Percentiles rank a stretch among this genome's conserved stretches.
These are phyloP conservation scores for Rhizopus stolonifer DNA, from an alignment of 371 early-diverging fungal genomes.

Conservation along the genomic window DNA sequence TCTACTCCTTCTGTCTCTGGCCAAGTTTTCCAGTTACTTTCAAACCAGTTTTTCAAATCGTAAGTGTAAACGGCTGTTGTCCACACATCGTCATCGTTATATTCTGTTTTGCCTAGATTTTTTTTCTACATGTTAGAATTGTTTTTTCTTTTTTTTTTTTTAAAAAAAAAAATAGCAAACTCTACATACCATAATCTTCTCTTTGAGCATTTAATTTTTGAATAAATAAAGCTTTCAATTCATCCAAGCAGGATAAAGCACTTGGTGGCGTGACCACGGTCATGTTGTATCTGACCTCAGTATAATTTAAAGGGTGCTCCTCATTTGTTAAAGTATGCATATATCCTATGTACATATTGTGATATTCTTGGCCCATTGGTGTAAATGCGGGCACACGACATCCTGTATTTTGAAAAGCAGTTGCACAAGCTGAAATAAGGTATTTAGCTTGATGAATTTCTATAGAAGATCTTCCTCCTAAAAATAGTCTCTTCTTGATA, in stretches of 20 bases:
- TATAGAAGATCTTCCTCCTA: constrained; percentile 33
- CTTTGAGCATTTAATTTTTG: constrained; percentile 44
- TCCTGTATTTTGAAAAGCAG: constrained; percentile 71
- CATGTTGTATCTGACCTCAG: constrained; percentile 63
- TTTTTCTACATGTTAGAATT: background rate
- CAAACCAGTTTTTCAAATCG: constrained; percentile 55
- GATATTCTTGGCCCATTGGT: constrained; percentile 67
- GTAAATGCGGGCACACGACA: constrained; percentile 78
- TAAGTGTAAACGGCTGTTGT: constrained; percentile 55
- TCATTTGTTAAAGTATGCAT: constrained; percentile 30
- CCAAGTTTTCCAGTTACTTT: constrained; percentile 58
- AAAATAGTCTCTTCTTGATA: constrained; percentile 33
- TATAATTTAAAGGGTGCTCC: constrained; percentile 22
- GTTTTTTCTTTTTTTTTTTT: too few species aligned
- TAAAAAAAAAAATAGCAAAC: too few species aligned
- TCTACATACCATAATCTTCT: constrained; percentile 39
- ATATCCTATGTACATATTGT: constrained; percentile 63
- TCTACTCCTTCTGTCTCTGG: constrained; percentile 16
- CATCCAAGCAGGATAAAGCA: constrained; percentile 56
- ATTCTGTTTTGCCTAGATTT: background rate
- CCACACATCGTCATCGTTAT: constrained; percentile 4
- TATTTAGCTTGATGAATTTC: constrained; percentile 66
- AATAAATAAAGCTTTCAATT: constrained; percentile 55
- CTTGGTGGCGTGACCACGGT: constrained; percentile 59
- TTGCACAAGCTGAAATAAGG: constrained; percentile 68